Evolutionary conservation across 2,329 filamentous ascomycete genomes (phyloP), one percentile per base, ranked within the genome.

Genomic region (Kalaharituber pfeilii): DNA sequence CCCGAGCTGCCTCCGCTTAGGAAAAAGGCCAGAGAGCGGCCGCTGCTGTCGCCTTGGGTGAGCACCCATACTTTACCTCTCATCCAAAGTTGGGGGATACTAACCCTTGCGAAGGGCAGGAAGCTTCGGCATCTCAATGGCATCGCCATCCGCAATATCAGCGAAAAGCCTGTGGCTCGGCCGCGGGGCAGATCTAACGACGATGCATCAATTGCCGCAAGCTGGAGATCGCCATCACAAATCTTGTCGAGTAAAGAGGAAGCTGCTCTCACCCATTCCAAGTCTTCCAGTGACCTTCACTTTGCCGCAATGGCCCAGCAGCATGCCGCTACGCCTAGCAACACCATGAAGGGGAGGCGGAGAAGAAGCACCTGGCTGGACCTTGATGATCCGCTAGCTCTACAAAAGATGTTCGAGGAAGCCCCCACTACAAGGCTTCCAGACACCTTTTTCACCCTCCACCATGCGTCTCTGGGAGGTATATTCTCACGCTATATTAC

Each of bases 391-490:
- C 75, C 77, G 1, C 69, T 72, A 57, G 69, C 69, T 13, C 68
- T 78, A 58, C 79, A 81, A 68, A 71, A 73, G 60, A 76, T 74
- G 59, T 66, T 82, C 54, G 76, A 80, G 62, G 73, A 76, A 60
- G 75, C 79, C 27, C 73, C 73, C 1, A 70, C 69, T 29, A 73
- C 71, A 53, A 71, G 77, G 47, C 75, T 82, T 74, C 77, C 75
- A 1, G 75, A 82, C 66, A 73, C 75, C 5, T 83, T 81, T 71
- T 80, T 81, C 64, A 78, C 77, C 0, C 63, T 83, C 33, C 80
- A 82, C 66, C 71, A 76, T 45, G 66, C 73, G 2, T 70, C 66
- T 15, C 64, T 75, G 51, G 57, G 56, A 57, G 59, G 60, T 65
- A 68, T 62, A 68, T 67, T 68, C 60, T 65, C 59, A 51, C 27